These are phyloP conservation scores for Rhodosorus marinus DNA, from an alignment of 23 red algal genomes.

Conservation along the genomic window DNA sequence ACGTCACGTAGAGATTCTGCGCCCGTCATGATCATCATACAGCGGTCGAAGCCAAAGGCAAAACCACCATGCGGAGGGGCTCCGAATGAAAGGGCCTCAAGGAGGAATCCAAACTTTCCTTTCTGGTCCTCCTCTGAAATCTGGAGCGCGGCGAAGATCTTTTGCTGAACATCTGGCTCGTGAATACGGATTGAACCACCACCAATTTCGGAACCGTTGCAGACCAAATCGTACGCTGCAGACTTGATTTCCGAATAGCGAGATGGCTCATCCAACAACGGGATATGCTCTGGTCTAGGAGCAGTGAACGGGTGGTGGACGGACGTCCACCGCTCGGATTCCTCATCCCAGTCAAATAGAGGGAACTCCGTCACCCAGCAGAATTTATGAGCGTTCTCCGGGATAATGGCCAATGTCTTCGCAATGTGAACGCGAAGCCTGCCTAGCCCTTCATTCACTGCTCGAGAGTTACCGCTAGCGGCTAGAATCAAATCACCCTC, in stretches of 20 bases:
- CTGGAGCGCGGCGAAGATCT: conserved; percentile 47
- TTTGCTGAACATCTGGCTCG: conserved; percentile 40
- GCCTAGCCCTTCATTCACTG: conserved; percentile 66
- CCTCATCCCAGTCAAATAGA: conserved; percentile 55
- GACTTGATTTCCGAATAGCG: conserved; percentile 20
- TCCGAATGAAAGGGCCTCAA: conserved; percentile 80
- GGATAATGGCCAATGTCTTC: conserved; percentile 19
- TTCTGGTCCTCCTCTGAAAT: conserved; percentile 40
- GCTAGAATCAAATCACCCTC: conserved; percentile 53
- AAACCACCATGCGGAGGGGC: conserved; percentile 97
- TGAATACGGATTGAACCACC: conserved; percentile 94
- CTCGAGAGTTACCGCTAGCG: conserved; percentile 21
- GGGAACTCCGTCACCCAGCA: conserved; percentile 93
- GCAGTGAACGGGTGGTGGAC: conserved; percentile 98
- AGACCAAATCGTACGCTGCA: conserved; percentile 88
- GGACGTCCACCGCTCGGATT: conserved; percentile 9
- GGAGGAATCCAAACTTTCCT: conserved; percentile 89
- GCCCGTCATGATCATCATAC: conserved; percentile 63
- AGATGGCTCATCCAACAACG: conserved; percentile 14
- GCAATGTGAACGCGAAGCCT: conserved; percentile 66
- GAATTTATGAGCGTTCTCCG: conserved; percentile 17
- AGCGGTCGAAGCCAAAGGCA: conserved; percentile 88
- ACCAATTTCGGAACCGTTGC: conserved; percentile 94
- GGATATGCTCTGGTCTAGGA: conserved; percentile 31
- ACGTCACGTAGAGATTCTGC: conserved; percentile 82